Conservation (phyloP, 306 rosid species). For the Prunus armeniaca region DNA sequence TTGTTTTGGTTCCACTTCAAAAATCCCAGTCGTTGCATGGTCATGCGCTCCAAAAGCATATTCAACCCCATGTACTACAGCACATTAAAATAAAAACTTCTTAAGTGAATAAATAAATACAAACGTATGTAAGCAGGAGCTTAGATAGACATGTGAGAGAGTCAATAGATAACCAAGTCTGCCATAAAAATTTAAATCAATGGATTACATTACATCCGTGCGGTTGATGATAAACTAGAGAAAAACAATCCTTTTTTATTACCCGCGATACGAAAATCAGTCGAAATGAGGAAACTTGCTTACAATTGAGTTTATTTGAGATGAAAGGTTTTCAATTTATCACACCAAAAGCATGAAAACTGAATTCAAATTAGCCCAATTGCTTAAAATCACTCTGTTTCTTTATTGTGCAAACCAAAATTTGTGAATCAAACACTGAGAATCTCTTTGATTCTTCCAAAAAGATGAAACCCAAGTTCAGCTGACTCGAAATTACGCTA, state of each 20-base stretch:
- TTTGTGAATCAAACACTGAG: neutral
- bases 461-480: neutral
- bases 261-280: neutral
- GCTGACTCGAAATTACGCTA: neutral
- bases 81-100: neutral
- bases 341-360: neutral
- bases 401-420: neutral
- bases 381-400: neutral
- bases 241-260: neutral
- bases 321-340: neutral
- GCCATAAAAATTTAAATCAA: neutral
- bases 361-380: neutral
- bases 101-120: neutral
- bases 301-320: neutral
- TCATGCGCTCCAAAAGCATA: constrained; percentile 98
- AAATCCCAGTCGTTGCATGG: constrained; percentile 70
- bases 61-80: constrained; percentile 75
- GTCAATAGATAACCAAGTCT: neutral
- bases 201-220: neutral
- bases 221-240: neutral
- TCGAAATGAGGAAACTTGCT: neutral
- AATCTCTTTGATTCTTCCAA: neutral
- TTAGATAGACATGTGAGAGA: neutral
- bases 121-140: neutral
- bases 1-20: constrained; percentile 80